Base-by-base conservation (phyloP, 2,329 filamentous ascomycete species). In the Alternaria sp. region DNA sequence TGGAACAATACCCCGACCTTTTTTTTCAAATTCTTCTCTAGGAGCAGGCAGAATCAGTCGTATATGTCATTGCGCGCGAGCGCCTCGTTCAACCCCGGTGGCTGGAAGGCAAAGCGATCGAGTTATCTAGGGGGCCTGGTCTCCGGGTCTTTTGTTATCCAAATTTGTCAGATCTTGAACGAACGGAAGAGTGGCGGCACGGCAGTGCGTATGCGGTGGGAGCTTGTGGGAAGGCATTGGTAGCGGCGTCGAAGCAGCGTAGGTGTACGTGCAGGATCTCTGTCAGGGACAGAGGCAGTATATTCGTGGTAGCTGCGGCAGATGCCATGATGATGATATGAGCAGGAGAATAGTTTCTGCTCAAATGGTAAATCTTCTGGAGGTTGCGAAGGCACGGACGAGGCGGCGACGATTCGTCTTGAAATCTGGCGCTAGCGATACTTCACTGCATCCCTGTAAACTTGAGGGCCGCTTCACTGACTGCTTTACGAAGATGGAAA, bases 191-290 rank as follows among this genome's bases (percentile, higher is more conserved):
- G 46, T 41, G 6, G 10, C 3, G 34, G 4, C n/a, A 45, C 5
- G 28, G 14, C 24, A 36, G 10, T 26, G 54, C 40, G 51, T 61
- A 61, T 29, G 54, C 44, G 53, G 51, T 44, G 28, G 31, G 10
- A 13, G 26, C 33, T 11, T 9, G 45, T 8, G 53, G 51, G 9
- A 37, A 3, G 29, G 51, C 31, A 11, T 58, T 41, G 17, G 53
- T 50, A 23, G 54, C 49, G 34, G 57, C 54, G 29, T 62, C 57
- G 54, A 59, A 58, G 29, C 56, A 62, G 24, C 49, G 31, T 5
- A 58, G 51, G 14, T 53, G 44, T 28, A 60, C 24, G 24, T 51
- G 31, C 26, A 65, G 29, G n/a, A 56, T 39, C 34, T 62, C 48
- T 26, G 51, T 6, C 31, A 61, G 10, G 34, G 46, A 10, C 21